phyloP scores from a whole-genome alignment of 371 early-diverging fungal genomes.

The Mucor saturninus region DNA sequence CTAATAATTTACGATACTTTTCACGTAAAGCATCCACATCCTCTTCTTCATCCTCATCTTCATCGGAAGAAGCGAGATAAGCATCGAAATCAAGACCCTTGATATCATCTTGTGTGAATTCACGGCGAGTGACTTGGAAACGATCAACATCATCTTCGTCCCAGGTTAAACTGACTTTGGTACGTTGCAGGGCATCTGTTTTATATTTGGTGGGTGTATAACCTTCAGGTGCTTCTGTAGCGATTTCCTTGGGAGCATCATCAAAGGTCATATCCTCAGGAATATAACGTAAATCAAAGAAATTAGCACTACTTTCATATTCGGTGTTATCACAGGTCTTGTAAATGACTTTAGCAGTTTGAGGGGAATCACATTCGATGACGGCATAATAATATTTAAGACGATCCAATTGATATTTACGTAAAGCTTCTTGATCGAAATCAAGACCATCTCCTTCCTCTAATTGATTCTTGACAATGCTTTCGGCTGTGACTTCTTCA shows the following conservation, averaged over 20 bases:
- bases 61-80: constrained; percentile 83
- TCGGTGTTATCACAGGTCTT: constrained; percentile 92
- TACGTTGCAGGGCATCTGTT: constrained; percentile 91
- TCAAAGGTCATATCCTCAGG: constrained; percentile 92
- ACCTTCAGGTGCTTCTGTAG: constrained; percentile 74
- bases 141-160: constrained; percentile 94
- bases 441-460: constrained; percentile 71
- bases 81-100: constrained; percentile 90
- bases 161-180: constrained; percentile 95
- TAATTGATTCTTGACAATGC: constrained; percentile 55
- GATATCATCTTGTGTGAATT: constrained; percentile 88
- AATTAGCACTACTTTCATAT: constrained; percentile 92
- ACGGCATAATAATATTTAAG: constrained; percentile 96
- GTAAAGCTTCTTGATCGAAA: constrained; percentile 82
- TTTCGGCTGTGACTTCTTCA: constrained; percentile 55
- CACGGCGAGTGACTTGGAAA: constrained; percentile 75
- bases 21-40: constrained; percentile 58
- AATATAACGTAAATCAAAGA: constrained; percentile 96
- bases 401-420: constrained; percentile 94
- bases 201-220: constrained; percentile 83
- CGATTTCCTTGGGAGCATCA: constrained; percentile 73
- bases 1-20: constrained; percentile 73
- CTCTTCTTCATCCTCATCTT: constrained; percentile 69
- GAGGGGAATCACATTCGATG: constrained; percentile 87
- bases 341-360: constrained; percentile 86